phyloP scores from a whole-genome alignment of 345 rosid genomes.

The Angophora floribunda region DNA sequence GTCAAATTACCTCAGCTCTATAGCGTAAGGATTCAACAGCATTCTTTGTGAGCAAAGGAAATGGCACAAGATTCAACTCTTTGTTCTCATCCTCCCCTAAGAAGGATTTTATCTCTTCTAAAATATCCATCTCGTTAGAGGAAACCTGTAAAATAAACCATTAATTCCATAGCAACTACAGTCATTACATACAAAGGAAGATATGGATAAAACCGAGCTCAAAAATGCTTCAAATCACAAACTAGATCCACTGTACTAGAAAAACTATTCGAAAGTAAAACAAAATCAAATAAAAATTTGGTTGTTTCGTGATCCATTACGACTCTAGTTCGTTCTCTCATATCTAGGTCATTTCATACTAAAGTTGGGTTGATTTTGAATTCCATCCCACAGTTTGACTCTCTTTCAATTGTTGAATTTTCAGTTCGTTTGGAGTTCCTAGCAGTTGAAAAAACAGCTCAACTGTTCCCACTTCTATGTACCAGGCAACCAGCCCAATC shows the following conservation, averaged over 20 bases:
- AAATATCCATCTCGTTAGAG: constrained; percentile 64
- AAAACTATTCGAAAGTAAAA: neutral
- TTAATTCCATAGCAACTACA: neutral
- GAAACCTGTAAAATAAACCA: constrained; percentile 45
- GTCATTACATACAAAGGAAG: neutral
- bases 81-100: constrained; percentile 49
- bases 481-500: neutral
- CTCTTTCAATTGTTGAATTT: neutral
- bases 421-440: neutral
- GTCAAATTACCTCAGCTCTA: constrained; percentile 69
- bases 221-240: neutral
- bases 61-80: constrained; percentile 38
- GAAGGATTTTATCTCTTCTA: constrained; percentile 66
- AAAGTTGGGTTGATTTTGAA: neutral
- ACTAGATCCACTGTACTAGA: neutral
- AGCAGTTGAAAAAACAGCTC: neutral
- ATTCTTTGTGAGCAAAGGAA: constrained; percentile 60
- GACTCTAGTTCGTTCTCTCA: neutral
- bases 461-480: neutral
- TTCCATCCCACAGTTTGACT: neutral
- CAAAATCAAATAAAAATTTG: neutral
- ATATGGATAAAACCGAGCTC: neutral
- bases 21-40: constrained; percentile 86
- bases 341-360: neutral
- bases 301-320: neutral